Percentiles rank a stretch among this genome's conserved stretches.
phyloP scores from a whole-genome alignment of 306 rosid genomes.

The Corylus americana region DNA sequence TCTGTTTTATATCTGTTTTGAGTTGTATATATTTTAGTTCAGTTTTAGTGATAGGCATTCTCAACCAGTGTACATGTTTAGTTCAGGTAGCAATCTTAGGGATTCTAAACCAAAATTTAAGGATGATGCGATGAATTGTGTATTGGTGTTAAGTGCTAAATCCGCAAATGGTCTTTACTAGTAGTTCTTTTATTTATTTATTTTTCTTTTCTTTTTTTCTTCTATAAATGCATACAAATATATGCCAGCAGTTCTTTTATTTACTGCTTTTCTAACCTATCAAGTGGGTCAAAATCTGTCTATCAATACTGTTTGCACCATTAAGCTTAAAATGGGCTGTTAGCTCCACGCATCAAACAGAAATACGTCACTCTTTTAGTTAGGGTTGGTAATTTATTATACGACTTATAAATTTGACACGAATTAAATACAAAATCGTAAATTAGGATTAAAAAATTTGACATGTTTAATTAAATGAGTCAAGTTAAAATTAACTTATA shows the following conservation, averaged over 20 bases:
- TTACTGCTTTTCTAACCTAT: not conserved
- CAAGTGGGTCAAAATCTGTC: too few relatives aligned
- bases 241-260: not conserved
- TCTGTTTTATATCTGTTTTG: conserved; percentile 2
- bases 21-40: conserved; percentile 2
- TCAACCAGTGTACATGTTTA: not conserved
- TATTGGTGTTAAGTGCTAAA: not conserved
- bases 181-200: not conserved
- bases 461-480: too few relatives aligned
- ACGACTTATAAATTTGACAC: too few relatives aligned
- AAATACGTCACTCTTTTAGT: too few relatives aligned
- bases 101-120: not conserved
- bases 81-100: not conserved
- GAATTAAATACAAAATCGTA: too few relatives aligned
- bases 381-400: too few relatives aligned
- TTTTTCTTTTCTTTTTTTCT: not conserved
- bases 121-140: not conserved
- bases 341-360: too few relatives aligned
- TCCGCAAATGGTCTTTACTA: not conserved
- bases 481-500: too few relatives aligned
- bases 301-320: too few relatives aligned
- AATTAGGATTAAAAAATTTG: too few relatives aligned
- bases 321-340: too few relatives aligned
- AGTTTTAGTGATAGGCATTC: not conserved
- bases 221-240: not conserved